Base-by-base conservation (phyloP, 1,284 basidiomycete species). In the Wolfiporia cocos region DNA sequence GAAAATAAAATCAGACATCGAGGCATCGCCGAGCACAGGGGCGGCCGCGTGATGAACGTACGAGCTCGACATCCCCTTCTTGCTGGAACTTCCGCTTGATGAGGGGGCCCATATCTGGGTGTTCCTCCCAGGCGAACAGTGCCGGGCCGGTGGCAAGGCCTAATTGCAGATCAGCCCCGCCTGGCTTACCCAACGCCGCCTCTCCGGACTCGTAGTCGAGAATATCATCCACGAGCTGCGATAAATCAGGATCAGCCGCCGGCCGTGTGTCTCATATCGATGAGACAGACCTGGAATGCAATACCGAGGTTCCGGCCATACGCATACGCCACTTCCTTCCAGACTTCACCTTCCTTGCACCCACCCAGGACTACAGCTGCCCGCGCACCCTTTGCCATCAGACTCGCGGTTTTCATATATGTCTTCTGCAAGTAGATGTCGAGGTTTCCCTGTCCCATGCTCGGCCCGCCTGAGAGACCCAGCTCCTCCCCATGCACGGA, bases 271-370 rank as follows among this genome's bases (percentile, higher is more conserved):
- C n/a, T n/a, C n/a, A n/a, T n/a, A n/a, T n/a, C n/a, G n/a, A n/a
- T n/a, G 10, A 21, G 30, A 29, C 15, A 51, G 26, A 92, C 92
- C 78, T 96, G 93, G 68, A 94, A 93, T 4, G 92, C 92, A 44
- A 96, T 91, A 5, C 96, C 95, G 11, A 94, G 63, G 57, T 94
- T 92, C 29, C 89, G 71, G 0, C 92, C 92, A 59, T 90, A 94
- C 17, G 83, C 87, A 65, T 98, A 99, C 14, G 95, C 95, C 15
- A 89, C 79, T 60, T 98, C 94, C 62, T 94, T 93, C 72, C 92
- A 86, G 17, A 86, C 64, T 53, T 93, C 89, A 3, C 81, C 81
- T 57, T 88, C 79, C 38, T 70, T 74, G 52, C 85, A 88, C 0
- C 95, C 95, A 4, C 94, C 95, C 0, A 99, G 73, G 3, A 95